These are phyloP conservation scores for Halteria grandinella DNA, from an alignment of 73 alveolate species.

Conservation along the genomic window DNA sequence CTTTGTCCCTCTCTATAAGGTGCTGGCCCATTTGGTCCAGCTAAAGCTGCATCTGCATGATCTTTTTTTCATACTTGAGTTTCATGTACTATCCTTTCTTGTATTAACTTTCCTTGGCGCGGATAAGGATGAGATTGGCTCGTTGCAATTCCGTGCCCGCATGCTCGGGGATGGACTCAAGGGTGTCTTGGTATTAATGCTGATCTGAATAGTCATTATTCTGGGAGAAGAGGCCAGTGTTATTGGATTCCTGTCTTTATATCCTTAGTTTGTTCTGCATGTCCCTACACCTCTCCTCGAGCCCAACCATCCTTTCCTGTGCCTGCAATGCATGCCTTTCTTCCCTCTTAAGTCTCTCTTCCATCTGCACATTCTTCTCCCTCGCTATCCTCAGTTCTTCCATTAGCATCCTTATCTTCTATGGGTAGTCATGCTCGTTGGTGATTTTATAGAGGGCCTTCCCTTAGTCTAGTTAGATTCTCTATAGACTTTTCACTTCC, in stretches of 20 bases:
- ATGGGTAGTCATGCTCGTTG: slow-evolving; percentile 49
- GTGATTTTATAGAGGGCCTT: slow-evolving; percentile 51
- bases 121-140: slow-evolving; percentile 5
- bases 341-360: slow-evolving; percentile 28
- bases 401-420: slow-evolving; percentile 19
- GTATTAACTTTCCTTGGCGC: slow-evolving; percentile 28
- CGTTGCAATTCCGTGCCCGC: slow-evolving; percentile 36
- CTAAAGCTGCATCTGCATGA: neutral
- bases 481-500: slow-evolving; percentile 48
- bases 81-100: slow-evolving; percentile 28
- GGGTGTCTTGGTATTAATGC: no score
- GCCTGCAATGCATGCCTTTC: slow-evolving; percentile 15
- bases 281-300: slow-evolving; percentile 40
- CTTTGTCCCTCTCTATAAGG: slow-evolving; percentile 26
- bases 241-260: no score
- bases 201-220: no score
- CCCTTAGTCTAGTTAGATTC: slow-evolving; percentile 50
- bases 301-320: slow-evolving; percentile 16
- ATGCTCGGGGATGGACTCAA: no score
- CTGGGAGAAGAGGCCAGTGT: no score
- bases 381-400: slow-evolving; percentile 29
- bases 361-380: slow-evolving; percentile 16
- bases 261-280: slow-evolving; percentile 3
- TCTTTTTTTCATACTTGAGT: slow-evolving; percentile 5
- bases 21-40: slow-evolving; percentile 8